Evolutionary conservation across 441 rosid genomes (phyloP).

Genomic region (Adansonia grandidieri): DNA sequence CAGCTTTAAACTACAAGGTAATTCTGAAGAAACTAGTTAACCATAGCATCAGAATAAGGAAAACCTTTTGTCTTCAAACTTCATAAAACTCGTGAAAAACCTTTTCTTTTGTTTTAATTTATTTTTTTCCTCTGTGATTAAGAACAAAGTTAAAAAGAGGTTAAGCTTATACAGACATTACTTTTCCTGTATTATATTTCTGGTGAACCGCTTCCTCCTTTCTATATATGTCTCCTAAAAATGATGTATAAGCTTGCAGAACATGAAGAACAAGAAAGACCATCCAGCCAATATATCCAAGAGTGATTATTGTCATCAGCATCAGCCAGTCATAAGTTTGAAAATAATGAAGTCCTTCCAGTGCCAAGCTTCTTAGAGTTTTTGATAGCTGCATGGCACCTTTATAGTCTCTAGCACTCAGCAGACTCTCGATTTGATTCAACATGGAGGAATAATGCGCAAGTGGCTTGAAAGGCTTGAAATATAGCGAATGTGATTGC

Average conservation of each 20-base stretch:
- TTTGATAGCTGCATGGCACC: constrained; percentile 69
- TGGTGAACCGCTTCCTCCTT: constrained; percentile 53
- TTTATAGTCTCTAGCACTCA: constrained; percentile 57
- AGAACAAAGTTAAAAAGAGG: constrained; percentile 33
- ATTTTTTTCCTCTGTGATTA: constrained; percentile 3
- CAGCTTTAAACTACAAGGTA: neutral
- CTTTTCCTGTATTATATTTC: constrained; percentile 65
- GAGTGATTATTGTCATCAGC: constrained; percentile 86
- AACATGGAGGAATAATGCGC: constrained; percentile 50
- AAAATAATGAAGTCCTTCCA: constrained; percentile 89
- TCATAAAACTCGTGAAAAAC: neutral
- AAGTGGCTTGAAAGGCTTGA: constrained; percentile 89
- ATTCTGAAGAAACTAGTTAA: constrained; percentile 6
- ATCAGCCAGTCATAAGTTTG: constrained; percentile 97
- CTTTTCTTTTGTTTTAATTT: neutral
- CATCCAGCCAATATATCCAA: constrained; percentile 97
- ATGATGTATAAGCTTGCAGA: constrained; percentile 78
- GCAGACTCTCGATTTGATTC: constrained; percentile 68
- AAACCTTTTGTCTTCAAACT: constrained; percentile 13
- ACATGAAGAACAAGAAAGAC: constrained; percentile 80
- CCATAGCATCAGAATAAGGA: constrained; percentile 3
- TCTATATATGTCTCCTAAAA: constrained; percentile 51
- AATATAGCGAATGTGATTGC: constrained; percentile 66
- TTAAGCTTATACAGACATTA: constrained; percentile 59
- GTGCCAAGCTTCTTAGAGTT: constrained; percentile 80